Evolutionary conservation across 768 basidiomycete genomes (phyloP), one percentile per base, ranked within the genome.

Genomic region (Termitomyces sp.): DNA sequence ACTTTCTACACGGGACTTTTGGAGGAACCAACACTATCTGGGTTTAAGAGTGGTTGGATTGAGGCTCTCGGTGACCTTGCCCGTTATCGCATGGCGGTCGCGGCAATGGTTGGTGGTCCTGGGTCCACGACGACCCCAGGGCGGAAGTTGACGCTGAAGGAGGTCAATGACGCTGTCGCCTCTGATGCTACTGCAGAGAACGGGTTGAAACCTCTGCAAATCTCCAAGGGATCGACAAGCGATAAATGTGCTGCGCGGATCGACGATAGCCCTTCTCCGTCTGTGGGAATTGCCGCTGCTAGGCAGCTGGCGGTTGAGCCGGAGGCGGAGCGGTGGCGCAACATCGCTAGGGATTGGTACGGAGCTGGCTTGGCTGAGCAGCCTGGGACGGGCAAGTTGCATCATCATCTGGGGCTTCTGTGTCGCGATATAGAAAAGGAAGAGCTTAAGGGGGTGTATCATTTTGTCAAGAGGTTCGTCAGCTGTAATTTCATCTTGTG

Each of bases 31-130:
- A 79, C 77, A 1, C 80, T 98, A 45, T 73, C 70, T 2, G 70
- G 75, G 7, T 97, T 93, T 77, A 85, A 87, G 58, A 76, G 83
- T 2, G 87, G 88, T 18, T 99, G 97, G 97, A 83, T 98, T 52
- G 97, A 99, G 70, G 93, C 95, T 4, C 85, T 99, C 16, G 97
- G 97, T 24, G 97, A 99, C 72, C 81, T 99, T 32, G 94, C 97
- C 0, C 81, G 95, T 36, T 98, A 98, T 71, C 84, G 91, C 51
- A 96, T 97, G 91, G 88, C 89, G 1, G 91, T 98, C n/a, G 91
- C 93, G n/a, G 88, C 86, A 33, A 86, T 94, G 80, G 80, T 91
- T 30, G 79, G 82, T 27, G 79, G 81, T 27, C 78, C 79, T 5
- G 73, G 76, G 18, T 68, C 64, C 2, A 46, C 61, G 9, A 42